Conservation (phyloP, 305 asterid species). For the Fraxinus paxiana region DNA sequence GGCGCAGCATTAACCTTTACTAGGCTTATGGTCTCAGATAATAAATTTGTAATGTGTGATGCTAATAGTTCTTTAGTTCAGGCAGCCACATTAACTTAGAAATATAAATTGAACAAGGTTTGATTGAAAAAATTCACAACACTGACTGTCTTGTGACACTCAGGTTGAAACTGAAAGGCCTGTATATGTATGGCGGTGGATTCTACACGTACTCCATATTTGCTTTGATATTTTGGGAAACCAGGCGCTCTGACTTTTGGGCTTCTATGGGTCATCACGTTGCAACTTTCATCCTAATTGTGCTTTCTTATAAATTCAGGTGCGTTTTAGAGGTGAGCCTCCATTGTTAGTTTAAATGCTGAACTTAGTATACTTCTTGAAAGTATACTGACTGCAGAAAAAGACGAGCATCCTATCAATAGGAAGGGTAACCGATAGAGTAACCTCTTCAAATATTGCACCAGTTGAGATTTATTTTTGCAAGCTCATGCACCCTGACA, state of each 20-base stretch:
- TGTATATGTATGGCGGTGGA: constrained; percentile 78
- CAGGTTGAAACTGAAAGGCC: constrained; percentile 81
- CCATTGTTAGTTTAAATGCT: neutral
- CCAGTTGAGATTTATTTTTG: neutral
- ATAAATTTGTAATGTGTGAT: constrained; percentile 2
- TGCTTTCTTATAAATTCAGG: constrained; percentile 72
- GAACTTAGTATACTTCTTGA: neutral
- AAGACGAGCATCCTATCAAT: neutral
- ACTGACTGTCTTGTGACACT: constrained; percentile 25
- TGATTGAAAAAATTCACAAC: neutral
- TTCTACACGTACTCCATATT: constrained; percentile 84
- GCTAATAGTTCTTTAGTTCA: constrained; percentile 1
- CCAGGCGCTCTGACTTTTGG: constrained; percentile 88
- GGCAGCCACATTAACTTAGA: constrained; percentile 1
- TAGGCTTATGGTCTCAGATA: neutral
- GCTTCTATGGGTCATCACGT: constrained; percentile 92
- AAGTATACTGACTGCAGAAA: neutral
- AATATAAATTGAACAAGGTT: constrained; percentile 8
- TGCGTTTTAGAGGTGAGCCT: constrained; percentile 31
- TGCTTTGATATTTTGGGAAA: constrained; percentile 88
- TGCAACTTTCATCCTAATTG: constrained; percentile 67
- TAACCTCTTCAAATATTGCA: neutral
- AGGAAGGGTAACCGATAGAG: neutral
- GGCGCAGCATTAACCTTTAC: neutral
- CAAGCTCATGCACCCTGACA: neutral